Base-by-base conservation (phyloP, 2,329 filamentous ascomycete genomes). In the Endocalyx cinctus region DNA sequence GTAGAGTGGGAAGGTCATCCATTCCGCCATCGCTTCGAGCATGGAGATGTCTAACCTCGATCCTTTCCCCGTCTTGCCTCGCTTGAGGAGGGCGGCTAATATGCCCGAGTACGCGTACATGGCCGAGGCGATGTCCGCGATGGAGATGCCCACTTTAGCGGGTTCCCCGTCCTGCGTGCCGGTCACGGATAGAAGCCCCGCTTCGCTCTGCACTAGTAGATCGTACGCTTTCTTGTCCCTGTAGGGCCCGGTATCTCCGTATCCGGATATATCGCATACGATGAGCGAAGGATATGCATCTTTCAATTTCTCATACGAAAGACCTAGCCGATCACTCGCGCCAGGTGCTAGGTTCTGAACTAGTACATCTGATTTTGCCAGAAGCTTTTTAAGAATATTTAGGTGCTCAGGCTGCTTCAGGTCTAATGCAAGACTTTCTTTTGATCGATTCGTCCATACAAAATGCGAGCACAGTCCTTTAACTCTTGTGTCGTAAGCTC, bases 1-100 rank as follows among this genome's bases (percentile, higher is more conserved):
- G 44, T 77, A 73, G 44, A 74, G 49, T 0, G 71, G 72, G 29
- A 75, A 77, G 0, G 57, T 57, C 72, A 77, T 77, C 73, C 74
- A 77, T 45, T 77, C 73, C 0, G 67, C 60, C 70, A 77, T 72
- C 29, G 66, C 64, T 46, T 77, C 73, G 6, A 77, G 56, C 73
- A 77, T 77, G 2, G 69, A 73, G 12, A 77, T 67, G 27, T 77
- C 73, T 14, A 77, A 60, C 13, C 63, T 59, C 19, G 62, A 66
- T 0, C 73, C 73, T 18, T 55, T 53, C 0, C 69, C 69, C 0
- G 69, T 70, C 41, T 66, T 71, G 1, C 50, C 55, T 1, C 73
- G 64, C 42, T 70, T 64, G 14, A 73, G 44, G 4, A 75, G 39
- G 0, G 71, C 72, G 0, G 66, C 66, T 4, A 75, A 51, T 23